A percentile compares a stretch with the other conserved stretches of the same genome.
Evolutionary conservation across 139 green algal species (phyloP).

Genomic region (Diplosphaera chodatii): DNA sequence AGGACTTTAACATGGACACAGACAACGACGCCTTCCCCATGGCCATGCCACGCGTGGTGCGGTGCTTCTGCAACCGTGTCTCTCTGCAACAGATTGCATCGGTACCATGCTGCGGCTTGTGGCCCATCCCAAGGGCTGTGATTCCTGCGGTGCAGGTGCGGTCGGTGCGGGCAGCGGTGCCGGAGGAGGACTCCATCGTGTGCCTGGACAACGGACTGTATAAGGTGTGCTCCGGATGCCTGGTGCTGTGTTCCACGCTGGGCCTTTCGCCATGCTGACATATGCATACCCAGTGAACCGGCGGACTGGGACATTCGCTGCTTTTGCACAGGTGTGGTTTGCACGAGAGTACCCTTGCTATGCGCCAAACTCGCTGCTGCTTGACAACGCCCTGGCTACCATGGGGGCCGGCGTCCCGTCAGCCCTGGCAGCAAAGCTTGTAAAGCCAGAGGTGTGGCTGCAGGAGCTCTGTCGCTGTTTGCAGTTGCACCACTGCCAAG

Average conservation of each 20-base stretch:
- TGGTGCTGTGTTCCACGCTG: no score
- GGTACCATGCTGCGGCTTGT: no score
- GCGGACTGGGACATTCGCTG: no score
- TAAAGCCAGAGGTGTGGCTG: slow-evolving; percentile 20
- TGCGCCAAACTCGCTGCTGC: slow-evolving; percentile 32
- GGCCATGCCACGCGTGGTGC: slow-evolving; percentile 21
- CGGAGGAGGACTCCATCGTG: slow-evolving; percentile 19
- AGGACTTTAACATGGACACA: slow-evolving; percentile 15
- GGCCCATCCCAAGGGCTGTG: no score
- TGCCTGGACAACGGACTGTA: slow-evolving; percentile 37
- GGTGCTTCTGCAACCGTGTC: no score
- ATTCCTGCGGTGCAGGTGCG: no score
- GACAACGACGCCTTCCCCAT: slow-evolving; percentile 20
- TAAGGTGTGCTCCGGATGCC: slow-evolving; percentile 8
- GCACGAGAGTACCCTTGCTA: slow-evolving; percentile 27
- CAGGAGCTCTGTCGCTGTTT: no score
- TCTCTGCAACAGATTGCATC: no score
- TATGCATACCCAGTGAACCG: no score
- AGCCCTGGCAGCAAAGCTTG: slow-evolving; percentile 32
- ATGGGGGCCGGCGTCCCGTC: slow-evolving; percentile 36
- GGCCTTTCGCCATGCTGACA: no score
- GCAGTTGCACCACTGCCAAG: no score
- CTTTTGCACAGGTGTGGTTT: slow-evolving; percentile 25
- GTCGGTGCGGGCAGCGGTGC: background rate
- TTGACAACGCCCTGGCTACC: slow-evolving; percentile 40